Percentiles rank a stretch among this genome's conserved stretches.
Evolutionary conservation across 805 yeast species (phyloP).

Genomic region (Yarrowia keelungensis): DNA sequence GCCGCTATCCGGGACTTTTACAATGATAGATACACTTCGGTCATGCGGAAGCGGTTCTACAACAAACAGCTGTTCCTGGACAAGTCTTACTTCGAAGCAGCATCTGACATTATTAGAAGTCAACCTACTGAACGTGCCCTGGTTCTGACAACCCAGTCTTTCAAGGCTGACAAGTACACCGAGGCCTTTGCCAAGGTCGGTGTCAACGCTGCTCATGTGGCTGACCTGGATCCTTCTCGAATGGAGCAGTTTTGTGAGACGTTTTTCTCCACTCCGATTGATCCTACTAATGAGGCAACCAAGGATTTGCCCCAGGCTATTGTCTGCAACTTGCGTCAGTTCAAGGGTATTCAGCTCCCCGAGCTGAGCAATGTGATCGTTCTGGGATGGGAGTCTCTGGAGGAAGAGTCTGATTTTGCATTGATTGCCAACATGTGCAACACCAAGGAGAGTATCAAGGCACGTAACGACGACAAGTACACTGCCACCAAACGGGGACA

Average conservation of each 20-base stretch:
- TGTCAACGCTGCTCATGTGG: slow-evolving; percentile 32
- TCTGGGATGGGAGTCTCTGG: slow-evolving; percentile 34
- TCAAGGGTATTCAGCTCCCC: slow-evolving; percentile 25
- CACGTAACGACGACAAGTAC: slow-evolving; percentile 18
- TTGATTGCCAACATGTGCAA: slow-evolving; percentile 31
- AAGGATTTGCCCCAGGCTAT: slow-evolving; percentile 29
- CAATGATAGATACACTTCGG: slow-evolving; percentile 29
- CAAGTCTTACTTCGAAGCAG: slow-evolving; percentile 20
- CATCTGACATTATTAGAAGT: slow-evolving; percentile 9
- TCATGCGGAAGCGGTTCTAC: slow-evolving; percentile 26
- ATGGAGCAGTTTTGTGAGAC: slow-evolving; percentile 16
- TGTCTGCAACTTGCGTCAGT: slow-evolving; percentile 20
- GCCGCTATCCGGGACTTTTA: slow-evolving; percentile 25
- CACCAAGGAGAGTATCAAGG: slow-evolving; percentile 20
- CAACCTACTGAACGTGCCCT: slow-evolving; percentile 12
- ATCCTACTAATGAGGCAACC: slow-evolving; percentile 14
- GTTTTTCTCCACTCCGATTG: slow-evolving; percentile 21
- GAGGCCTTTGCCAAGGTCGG: slow-evolving; percentile 25
- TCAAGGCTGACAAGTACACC: slow-evolving; percentile 30
- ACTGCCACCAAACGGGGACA: slow-evolving; percentile 7
- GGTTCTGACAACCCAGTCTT: slow-evolving; percentile 23
- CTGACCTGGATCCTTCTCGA: slow-evolving; percentile 23
- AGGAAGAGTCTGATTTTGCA: slow-evolving; percentile 32
- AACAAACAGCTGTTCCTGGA: slow-evolving; percentile 23
- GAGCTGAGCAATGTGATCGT: slow-evolving; percentile 17